Base-by-base conservation (phyloP, 2,329 filamentous ascomycete genomes). In the Chaetomium strumarium region DNA sequence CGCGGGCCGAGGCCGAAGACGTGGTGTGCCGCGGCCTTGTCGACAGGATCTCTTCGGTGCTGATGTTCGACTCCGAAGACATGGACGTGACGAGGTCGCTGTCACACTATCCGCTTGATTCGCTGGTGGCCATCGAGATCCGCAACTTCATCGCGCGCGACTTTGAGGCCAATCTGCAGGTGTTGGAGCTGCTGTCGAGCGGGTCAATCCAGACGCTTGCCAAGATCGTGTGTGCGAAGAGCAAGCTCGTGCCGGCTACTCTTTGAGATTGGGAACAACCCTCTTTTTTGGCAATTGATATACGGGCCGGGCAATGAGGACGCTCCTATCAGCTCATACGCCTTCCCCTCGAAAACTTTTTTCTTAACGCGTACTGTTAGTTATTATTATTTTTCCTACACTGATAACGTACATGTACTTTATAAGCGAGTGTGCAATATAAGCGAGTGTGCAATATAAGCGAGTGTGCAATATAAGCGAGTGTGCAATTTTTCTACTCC, bases 101-200 rank as follows among this genome's bases (percentile, higher is more conserved):
- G 33, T 63, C 63, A 6, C 58, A 58, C 33, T 64, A 63, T 38
- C 62, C 61, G 1, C 51, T 66, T n/a, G 64, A 66, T 38, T 63
- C 61, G 41, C 47, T 66, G 49, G 63, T 59, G n/a, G 63, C 64
- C 8, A 65, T 66, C 13, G 64, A 66, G 58, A 36, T 66, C 20
- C 54, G 63, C 12, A 66, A 66, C 49, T 66, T 62, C 62, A 63
- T 62, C 30, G 57, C 61, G 20, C 61, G 61, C 51, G 62, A 64
- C 55, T 42, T 63, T 16, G 49, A 57, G 9, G 60, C 58, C 13
- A 60, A 61, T 30, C 37, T 64, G 51, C 60, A 64, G 53, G 60
- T 64, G 9, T 30, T 64, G 54, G 61, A 64, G 53, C 34, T 64
- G 53, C 36, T 64, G 54, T 60, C 58, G 41, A 63, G 61, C 46